Percentiles rank a stretch among this genome's conserved stretches.
phyloP scores from a whole-genome alignment of 441 rosid genomes.

The Corymbia citriodora region DNA sequence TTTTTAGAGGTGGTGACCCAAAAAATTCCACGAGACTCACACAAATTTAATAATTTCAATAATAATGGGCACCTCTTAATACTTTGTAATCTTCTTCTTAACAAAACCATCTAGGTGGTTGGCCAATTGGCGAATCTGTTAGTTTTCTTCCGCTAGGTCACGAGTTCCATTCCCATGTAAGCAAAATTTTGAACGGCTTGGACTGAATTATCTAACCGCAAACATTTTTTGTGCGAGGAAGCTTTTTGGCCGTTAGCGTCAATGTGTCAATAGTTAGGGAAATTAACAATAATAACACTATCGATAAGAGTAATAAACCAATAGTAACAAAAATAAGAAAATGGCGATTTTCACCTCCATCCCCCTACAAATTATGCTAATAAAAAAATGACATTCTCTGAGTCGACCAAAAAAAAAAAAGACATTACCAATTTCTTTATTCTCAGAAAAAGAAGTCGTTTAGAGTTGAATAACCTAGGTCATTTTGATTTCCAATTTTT shows the following conservation, averaged over 20 bases:
- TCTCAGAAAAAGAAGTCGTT: background rate
- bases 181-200: background rate
- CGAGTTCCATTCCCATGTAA: background rate
- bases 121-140: background rate
- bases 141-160: background rate
- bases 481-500: background rate
- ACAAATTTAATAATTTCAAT: background rate
- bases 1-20: background rate
- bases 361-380: background rate
- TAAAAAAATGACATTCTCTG: background rate
- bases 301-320: background rate
- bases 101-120: background rate
- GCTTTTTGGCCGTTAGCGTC: too few species aligned
- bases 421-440: background rate
- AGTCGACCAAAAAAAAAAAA: too few species aligned
- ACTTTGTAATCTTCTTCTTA: background rate
- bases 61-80: background rate
- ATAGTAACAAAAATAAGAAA: background rate
- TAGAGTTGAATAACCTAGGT: background rate
- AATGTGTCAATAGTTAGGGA: background rate
- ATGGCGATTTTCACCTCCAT: background rate
- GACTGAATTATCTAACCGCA: background rate
- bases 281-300: background rate
- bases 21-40: background rate
- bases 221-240: too few species aligned